Evolutionary conservation across 139 green algal genomes (phyloP), one percentile per base, ranked within the genome.

Genomic region (Closterium sp.): DNA sequence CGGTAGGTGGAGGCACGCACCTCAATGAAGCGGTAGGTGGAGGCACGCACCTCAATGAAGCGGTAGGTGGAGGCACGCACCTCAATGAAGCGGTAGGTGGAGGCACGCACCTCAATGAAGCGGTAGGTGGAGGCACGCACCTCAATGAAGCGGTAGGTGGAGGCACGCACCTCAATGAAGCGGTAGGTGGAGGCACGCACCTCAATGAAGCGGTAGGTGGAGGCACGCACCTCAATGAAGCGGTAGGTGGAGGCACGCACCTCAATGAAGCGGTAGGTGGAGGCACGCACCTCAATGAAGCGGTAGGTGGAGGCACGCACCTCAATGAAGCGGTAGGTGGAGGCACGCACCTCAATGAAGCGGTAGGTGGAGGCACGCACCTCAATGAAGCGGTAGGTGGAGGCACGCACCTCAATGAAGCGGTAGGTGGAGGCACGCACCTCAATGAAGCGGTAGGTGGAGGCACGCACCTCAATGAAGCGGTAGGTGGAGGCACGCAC

Each of bases 1-100:
- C 79, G 79, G 79, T 86, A 86, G 79, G 79, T 86, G 79, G 79
- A 86, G 79, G 79, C 24, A n/a, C n/a, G n/a, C n/a, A n/a, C n/a
- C n/a, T n/a, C n/a, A n/a, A n/a, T n/a, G n/a, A n/a, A n/a, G n/a
- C n/a, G n/a, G n/a, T n/a, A n/a, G n/a, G n/a, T n/a, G n/a, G n/a
- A 50, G 38, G 38, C 38, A 11, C 38, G 38, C 6, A 86, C 79
- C 79, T 86, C 79, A 86, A 86, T n/a, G 27, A 86, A 86, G 24
- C 79, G 79, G 79, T 86, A 86, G 79, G 79, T 86, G 79, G 79
- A 86, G 79, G 79, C 24, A n/a, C n/a, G n/a, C n/a, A n/a, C n/a
- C n/a, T n/a, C n/a, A n/a, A n/a, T n/a, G n/a, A n/a, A n/a, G n/a
- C n/a, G n/a, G n/a, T n/a, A n/a, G n/a, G n/a, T n/a, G n/a, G n/a